Conservation (phyloP, 2,329 filamentous ascomycete species). For the Macrophomina phaseolina region DNA sequence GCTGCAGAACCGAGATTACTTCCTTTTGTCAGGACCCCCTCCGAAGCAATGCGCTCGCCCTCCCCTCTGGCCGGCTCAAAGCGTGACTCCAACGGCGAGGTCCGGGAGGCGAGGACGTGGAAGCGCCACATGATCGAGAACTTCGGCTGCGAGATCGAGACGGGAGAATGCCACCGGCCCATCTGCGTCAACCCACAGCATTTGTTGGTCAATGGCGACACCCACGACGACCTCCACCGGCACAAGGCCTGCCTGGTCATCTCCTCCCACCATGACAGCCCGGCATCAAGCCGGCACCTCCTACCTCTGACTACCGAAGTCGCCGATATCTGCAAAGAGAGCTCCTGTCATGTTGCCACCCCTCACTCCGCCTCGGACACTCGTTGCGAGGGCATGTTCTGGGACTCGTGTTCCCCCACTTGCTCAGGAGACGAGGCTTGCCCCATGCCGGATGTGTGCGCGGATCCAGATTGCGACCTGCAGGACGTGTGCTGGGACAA, state of each 20-base stretch:
- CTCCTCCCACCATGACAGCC: neutral
- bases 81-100: conserved; percentile 23
- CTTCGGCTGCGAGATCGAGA: conserved; percentile 25
- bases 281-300: neutral
- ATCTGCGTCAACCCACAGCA: conserved; percentile 27
- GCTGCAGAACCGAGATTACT: conserved; percentile 23
- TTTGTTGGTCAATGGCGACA: conserved; percentile 20
- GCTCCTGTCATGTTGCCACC: neutral
- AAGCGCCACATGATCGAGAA: conserved; percentile 21
- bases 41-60: conserved; percentile 21
- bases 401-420: conserved; percentile 36
- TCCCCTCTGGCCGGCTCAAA: conserved; percentile 28
- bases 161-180: conserved; percentile 21
- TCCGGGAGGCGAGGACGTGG: conserved; percentile 11
- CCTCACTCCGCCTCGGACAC: conserved; percentile 30
- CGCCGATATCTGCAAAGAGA: conserved; percentile 25
- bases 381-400: conserved; percentile 44
- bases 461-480: conserved; percentile 44
- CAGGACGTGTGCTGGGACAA: conserved; percentile 27
- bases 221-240: conserved; percentile 21
- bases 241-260: conserved; percentile 15
- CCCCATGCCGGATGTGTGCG: conserved; percentile 40
- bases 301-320: neutral
- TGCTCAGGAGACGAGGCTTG: conserved; percentile 41
- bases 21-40: conserved; percentile 13